Conservation (phyloP, 352 stramenopile species). For the Phytophthora constricta region DNA sequence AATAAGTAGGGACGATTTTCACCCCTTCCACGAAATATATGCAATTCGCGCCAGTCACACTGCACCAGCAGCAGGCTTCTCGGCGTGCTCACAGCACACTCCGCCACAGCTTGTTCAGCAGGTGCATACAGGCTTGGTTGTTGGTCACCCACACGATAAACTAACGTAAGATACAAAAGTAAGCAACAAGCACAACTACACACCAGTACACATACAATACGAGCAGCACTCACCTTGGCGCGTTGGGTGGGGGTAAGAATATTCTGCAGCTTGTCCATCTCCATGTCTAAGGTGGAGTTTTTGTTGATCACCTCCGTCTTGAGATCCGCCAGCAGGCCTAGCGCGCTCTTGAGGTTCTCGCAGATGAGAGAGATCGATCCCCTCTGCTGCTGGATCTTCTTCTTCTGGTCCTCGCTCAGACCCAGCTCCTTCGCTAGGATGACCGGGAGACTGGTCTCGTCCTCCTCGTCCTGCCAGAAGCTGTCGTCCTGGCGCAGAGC, state of each 20-base stretch:
- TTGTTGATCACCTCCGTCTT: slow-evolving; percentile 90
- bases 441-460: slow-evolving; percentile 90
- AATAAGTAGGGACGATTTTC: slow-evolving; percentile 15
- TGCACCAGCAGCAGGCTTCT: slow-evolving; percentile 11
- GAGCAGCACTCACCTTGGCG: slow-evolving; percentile 70
- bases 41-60: slow-evolving; percentile 19
- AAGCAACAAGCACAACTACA: slow-evolving; percentile 7
- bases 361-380: slow-evolving; percentile 82
- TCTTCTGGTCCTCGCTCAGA: slow-evolving; percentile 92
- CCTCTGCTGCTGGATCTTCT: slow-evolving; percentile 93
- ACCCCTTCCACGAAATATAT: slow-evolving; percentile 35
- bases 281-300: slow-evolving; percentile 92
- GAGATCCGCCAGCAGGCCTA: slow-evolving; percentile 90
- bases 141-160: slow-evolving; percentile 97
- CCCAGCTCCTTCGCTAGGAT: slow-evolving; percentile 92
- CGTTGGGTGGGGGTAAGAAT: slow-evolving; percentile 94
- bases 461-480: slow-evolving; percentile 90
- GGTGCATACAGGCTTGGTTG: slow-evolving; percentile 95
- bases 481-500: slow-evolving; percentile 91
- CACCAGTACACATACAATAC: background rate
- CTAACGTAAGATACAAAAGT: slow-evolving; percentile 32
- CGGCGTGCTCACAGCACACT: slow-evolving; percentile 75
- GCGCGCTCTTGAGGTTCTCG: slow-evolving; percentile 88
- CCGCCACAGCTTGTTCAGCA: slow-evolving; percentile 97
- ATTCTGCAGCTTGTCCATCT: slow-evolving; percentile 95